Evolutionary conservation across 768 basidiomycete genomes (phyloP), one percentile per base, ranked within the genome.

Genomic region (Kockovaella imperatae): DNA sequence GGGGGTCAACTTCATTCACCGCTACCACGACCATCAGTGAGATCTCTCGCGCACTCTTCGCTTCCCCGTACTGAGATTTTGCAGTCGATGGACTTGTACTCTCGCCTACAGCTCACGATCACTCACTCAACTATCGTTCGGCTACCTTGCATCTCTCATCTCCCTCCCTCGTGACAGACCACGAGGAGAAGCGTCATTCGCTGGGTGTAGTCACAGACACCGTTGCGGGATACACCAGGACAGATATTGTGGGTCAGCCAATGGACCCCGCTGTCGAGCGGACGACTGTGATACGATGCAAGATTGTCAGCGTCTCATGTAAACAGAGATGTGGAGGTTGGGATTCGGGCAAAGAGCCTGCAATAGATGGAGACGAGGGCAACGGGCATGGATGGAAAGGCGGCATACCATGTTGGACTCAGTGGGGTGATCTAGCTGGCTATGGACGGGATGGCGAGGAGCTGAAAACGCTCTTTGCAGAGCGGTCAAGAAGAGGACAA

Each of bases 91-190:
- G 52, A 13, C 32, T 54, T 31, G 44, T 54, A 10, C 42, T 49
- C 31, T 49, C 52, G 3, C 53, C 53, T n/a, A 50, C 49, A 24
- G 48, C 53, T 3, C 53, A 54, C 18, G 53, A 54, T 26, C 53
- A 54, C 39, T 46, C 53, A 3, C 25, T 54, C 14, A 54, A 54
- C 41, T 54, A 54, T 21, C 43, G 53, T 10, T 50, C 48, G 14
- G 53, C 48, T 3, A 54, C 53, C 5, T 14, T 54, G 8, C 53
- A 54, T 28, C 45, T 54, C 14, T 25, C 18, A 14, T 5, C 32
- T 6, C 48, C 49, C 18, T 7, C 10, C 5, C 20, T 50, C 1
- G n/a, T 54, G 23, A 30, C 17, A 5, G 32, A 49, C 6, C 52
- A 48, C 17, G 53, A 54, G 24, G 53, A 54, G 35, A 54, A 54